Evolutionary conservation across 2,329 filamentous ascomycete species (phyloP), one percentile per base, ranked within the genome.

Genomic region (Zelopaecilomyces penicillatus): DNA sequence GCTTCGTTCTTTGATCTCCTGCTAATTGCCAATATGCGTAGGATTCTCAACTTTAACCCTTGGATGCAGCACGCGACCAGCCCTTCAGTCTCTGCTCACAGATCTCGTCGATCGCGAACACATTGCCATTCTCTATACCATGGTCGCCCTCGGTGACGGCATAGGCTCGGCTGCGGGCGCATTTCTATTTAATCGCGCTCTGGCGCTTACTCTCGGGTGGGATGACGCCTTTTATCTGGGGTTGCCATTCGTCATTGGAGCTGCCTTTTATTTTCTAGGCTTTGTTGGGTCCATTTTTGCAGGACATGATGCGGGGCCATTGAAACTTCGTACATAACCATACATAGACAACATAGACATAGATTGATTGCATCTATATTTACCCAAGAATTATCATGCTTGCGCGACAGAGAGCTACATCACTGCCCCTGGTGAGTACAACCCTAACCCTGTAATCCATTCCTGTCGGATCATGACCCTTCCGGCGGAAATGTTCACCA

Each of bases 151-250:
- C 31, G 29, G 34, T 38, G 41, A 43, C 12, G 41, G 41, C n/a
- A 32, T 43, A 43, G 41, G 41, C 12, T 43, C 41, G 36, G 41
- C 41, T 29, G 34, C 34, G 19, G 41, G 41, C 30, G 41, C 41
- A 35, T 37, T 43, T 32, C 27, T 43, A 43, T 35, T 43, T 35
- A 43, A 43, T 11, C 41, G 34, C 31, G 12, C 41, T 35, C 36
- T 43, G 36, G 41, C 41, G 31, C 5, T 43, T 30, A 30, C 41
- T 29, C 29, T 43, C 31, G 41, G 41, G 19, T 43, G 41, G 41
- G 41, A 43, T 32, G 37, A 39, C 27, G 26, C 30, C 33, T 10
- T 43, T 27, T 43, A 43, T 38, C 41, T 43, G 10, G 41, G 41
- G 31, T 27, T 43, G 2, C 41, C 41, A 39, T 43, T 43, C 10